Evolutionary conservation across 306 rosid genomes (phyloP).

Genomic region (Prosopis cineraria): DNA sequence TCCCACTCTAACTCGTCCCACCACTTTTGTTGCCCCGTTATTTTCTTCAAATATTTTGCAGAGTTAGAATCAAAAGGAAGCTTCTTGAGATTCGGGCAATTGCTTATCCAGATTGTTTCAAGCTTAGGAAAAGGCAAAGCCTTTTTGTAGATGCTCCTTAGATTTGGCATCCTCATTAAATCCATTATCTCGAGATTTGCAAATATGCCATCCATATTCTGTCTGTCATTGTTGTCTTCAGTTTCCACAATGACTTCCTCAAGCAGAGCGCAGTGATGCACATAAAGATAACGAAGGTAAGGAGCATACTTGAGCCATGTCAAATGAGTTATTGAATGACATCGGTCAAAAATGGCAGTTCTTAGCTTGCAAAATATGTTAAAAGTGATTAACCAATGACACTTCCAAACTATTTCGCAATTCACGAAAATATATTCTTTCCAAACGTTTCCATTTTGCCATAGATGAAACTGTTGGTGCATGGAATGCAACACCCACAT

Average conservation of each 20-base stretch:
- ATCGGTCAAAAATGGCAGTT: no score
- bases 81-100: background rate
- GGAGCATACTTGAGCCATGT: slow-evolving; percentile 37
- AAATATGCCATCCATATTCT: slow-evolving; percentile 6
- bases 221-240: background rate
- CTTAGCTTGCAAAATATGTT: no score
- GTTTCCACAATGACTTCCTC: slow-evolving; percentile 5
- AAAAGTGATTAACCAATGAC: no score
- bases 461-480: no score
- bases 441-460: no score
- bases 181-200: fast-evolving
- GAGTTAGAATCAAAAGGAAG: slow-evolving; percentile 31
- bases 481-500: no score
- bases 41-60: no score
- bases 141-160: slow-evolving; percentile 15
- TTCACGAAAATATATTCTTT: no score
- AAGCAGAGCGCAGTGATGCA: fast-evolving
- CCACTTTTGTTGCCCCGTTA: background rate
- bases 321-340: background rate
- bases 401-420: no score
- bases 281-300: background rate
- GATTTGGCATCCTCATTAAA: fast-evolving
- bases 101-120: background rate
- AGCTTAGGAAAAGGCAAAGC: slow-evolving; percentile 21
- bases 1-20: slow-evolving; percentile 31